Conservation (phyloP, 495 filamentous ascomycete species). For the Podospora pseudopauciseta region DNA sequence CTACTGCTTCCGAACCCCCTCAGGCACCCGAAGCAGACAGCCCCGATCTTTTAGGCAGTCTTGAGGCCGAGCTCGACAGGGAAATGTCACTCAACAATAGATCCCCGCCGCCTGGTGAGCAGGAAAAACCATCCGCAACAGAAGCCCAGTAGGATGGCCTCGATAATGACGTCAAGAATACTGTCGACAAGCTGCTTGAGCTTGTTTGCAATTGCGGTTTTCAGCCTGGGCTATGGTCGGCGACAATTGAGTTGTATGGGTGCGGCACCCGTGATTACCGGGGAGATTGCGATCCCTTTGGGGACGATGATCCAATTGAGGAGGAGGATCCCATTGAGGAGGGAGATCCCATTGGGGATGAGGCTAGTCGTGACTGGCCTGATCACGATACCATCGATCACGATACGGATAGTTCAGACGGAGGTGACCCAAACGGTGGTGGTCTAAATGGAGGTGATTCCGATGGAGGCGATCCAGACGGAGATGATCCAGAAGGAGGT, state of each 20-base stretch:
- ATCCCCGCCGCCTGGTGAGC: too few species aligned
- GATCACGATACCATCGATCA: not conserved
- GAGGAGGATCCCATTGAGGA: too few species aligned
- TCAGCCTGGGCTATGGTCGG: too few species aligned
- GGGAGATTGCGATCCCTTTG: too few species aligned
- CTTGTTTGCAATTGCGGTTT: too few species aligned
- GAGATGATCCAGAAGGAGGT: too few species aligned
- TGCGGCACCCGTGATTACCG: not conserved
- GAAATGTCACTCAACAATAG: constrained; percentile 25
- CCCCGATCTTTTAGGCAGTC: constrained; percentile 29
- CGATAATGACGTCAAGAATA: too few species aligned
- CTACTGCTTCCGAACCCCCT: not conserved
- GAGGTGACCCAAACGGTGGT: too few species aligned
- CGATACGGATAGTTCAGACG: not conserved
- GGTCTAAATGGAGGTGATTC: too few species aligned
- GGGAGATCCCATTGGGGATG: not conserved
- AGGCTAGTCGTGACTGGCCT: not conserved
- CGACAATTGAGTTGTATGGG: not conserved
- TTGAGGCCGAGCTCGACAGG: constrained; percentile 33
- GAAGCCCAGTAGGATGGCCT: not conserved
- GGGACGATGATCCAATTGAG: too few species aligned
- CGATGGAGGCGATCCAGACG: too few species aligned
- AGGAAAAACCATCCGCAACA: not conserved
- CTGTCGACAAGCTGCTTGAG: too few species aligned
- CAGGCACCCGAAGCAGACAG: constrained; percentile 27